Evolutionary conservation across 2,329 filamentous ascomycete species (phyloP), one percentile per base, ranked within the genome.

Genomic region (Lasiodiplodia sp.): DNA sequence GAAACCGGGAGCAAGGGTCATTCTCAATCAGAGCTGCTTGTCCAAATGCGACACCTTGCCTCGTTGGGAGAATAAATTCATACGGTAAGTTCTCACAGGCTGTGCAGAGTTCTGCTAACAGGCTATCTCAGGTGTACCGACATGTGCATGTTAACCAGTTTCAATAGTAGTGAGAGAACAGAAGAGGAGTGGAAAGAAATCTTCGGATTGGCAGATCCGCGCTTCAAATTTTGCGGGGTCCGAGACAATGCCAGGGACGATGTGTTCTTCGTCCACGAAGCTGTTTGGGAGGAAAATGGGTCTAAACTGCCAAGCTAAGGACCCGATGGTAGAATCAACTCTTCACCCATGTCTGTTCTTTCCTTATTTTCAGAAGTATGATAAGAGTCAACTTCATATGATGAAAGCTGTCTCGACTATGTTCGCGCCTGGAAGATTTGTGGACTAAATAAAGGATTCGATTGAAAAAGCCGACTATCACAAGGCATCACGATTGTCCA

Each of bases 21-120:
- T 70, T 16, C n/a, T 66, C 16, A 65, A 72, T 53, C 71, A 73
- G 31, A 34, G 31, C 0, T 37, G 28, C 23, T 34, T 57, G 28
- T 18, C 31, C 55, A 34, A 57, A 18, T 18, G 31, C 16, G 14
- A 23, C 12, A 57, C 28, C 16, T 3, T 57, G 34, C 18, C 55
- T 10, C 4, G 7, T 21, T 57, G 28, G 55, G 55, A 57, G 7
- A 38, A 38, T 14, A 57, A 38, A n/a, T 21, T 57, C 12, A 10
- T 57, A 11, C 12, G 55, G 55, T 57, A 14, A 38, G 18, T 38
- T 37, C 8, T 57, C 55, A 14, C 12, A n/a, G 1, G n/a, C 21
- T 3, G 23, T 25, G 25, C 14, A 28, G 28, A 3, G 12, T n/a
- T 16, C 31, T 14, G 18, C 31, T 37, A 16, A 6, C n/a, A 38